Base-by-base conservation (phyloP, 2,329 filamentous ascomycete genomes). In the Fusarium verticillioides region DNA sequence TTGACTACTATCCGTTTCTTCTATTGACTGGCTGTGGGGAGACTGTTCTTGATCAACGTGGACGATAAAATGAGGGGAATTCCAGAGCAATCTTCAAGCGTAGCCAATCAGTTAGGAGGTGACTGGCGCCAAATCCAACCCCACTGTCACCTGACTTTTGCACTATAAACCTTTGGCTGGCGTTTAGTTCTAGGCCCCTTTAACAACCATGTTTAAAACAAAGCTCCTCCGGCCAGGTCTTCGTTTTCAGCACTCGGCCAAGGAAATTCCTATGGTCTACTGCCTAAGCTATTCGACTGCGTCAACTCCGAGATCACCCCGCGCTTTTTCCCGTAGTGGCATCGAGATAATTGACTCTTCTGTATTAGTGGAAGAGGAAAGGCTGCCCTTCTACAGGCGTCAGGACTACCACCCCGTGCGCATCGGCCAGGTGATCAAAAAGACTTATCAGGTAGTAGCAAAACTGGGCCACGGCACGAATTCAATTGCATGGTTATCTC, bases 391-490 rank as follows among this genome's bases (percentile, higher is more conserved):
- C 34, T 80, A 80, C 54, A 60, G 47, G 6, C 60, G 56, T 5
- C 74, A 82, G 10, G 62, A 79, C 23, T 84, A 80, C 63, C 84
- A 83, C 66, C 82, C 82, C 1, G 78, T 83, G 52, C 65, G 62
- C 2, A 80, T 83, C 9, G 82, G 82, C 10, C 64, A 84, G 18
- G 50, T 82, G 0, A 72, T 84, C 62, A 36, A 78, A 4, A 56
- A 60, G 8, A 78, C 76, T 23, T 85, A 84, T 66, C 76, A 81
- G 49, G 74, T 83, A 40, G 76, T 85, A 16, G 80, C 79, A 43
- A 86, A 87, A 67, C 79, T 86, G 73, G 44, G 44, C 9, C 30
- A 11, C 19, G 44, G 44, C 6, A 47, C 44, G 0, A 30, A 1
- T 21, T 47, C 44, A 47, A 30, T 19, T 2, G 26, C 30, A 16